These are phyloP conservation scores for Ampelomyces quisqualis DNA, from an alignment of 2,329 filamentous ascomycete species.

Conservation along the genomic window DNA sequence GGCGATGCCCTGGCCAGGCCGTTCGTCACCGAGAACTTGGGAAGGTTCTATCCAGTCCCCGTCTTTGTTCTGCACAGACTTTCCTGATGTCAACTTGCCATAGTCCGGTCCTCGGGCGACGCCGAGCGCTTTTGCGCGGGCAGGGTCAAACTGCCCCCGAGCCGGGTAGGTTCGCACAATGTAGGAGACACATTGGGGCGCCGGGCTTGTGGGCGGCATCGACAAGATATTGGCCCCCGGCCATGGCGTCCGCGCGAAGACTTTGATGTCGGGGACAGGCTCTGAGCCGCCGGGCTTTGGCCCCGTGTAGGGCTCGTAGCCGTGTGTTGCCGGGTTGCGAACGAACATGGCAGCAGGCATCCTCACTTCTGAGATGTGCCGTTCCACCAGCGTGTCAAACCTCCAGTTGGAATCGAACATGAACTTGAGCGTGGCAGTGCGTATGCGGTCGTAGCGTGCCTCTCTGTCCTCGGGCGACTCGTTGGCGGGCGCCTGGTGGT, in stretches of 20 bases:
- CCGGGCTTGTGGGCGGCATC: constrained; percentile 69
- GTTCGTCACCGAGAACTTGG: constrained; percentile 73
- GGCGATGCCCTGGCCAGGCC: constrained; percentile 71
- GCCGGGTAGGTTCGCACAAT: constrained; percentile 74
- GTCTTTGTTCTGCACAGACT: constrained; percentile 62
- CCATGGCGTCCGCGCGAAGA: constrained; percentile 76
- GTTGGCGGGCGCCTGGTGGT: constrained; percentile 27
- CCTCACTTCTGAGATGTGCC: constrained; percentile 64
- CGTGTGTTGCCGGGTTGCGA: constrained; percentile 60
- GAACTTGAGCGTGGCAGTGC: constrained; percentile 64
- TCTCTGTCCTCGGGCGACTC: constrained; percentile 40
- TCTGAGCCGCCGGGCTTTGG: constrained; percentile 58
- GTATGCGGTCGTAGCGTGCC: constrained; percentile 51
- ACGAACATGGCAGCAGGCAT: constrained; percentile 71
- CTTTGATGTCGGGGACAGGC: constrained; percentile 63
- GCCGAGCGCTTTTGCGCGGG: constrained; percentile 64
- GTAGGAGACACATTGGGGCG: constrained; percentile 75
- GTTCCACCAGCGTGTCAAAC: constrained; percentile 68
- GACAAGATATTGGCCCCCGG: constrained; percentile 64
- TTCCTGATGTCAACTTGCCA: constrained; percentile 61
- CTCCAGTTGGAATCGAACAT: constrained; percentile 81
- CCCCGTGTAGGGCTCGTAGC: constrained; percentile 69
- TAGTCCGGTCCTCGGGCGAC: constrained; percentile 63
- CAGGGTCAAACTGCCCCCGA: constrained; percentile 76
- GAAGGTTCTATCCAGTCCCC: constrained; percentile 75